Evolutionary conservation across 352 stramenopile species (phyloP).

Genomic region (Globisporangium megalacanthum): DNA sequence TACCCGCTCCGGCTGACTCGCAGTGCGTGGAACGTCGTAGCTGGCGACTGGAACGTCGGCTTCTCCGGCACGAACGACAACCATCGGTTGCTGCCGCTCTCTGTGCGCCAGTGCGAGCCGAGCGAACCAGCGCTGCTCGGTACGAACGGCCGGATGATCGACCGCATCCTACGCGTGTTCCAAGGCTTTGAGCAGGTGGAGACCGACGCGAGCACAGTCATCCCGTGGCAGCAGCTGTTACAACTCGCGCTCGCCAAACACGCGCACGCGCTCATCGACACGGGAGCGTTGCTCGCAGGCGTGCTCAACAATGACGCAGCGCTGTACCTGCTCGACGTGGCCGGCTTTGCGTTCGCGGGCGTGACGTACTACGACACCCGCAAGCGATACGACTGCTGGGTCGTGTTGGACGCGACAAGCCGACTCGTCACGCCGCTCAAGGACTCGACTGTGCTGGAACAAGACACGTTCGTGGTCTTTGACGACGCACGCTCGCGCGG

Average conservation of each 20-base stretch:
- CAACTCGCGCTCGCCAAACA: slow-evolving; percentile 27
- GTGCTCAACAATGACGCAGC: slow-evolving; percentile 47
- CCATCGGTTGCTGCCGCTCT: slow-evolving; percentile 63
- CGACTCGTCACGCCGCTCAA: slow-evolving; percentile 38
- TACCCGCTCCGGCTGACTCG: slow-evolving; percentile 65
- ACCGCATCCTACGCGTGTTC: slow-evolving; percentile 46
- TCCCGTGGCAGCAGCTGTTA: slow-evolving; percentile 48
- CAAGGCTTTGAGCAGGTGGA: slow-evolving; percentile 29
- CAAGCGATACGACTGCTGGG: slow-evolving; percentile 55
- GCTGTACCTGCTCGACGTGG: slow-evolving; percentile 30
- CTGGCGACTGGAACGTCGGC: slow-evolving; percentile 51
- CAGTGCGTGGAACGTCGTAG: slow-evolving; percentile 80
- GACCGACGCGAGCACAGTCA: background rate
- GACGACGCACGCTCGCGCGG: slow-evolving; percentile 86
- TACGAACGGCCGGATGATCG: slow-evolving; percentile 88
- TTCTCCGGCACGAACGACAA: slow-evolving; percentile 92
- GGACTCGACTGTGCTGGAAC: slow-evolving; percentile 62
- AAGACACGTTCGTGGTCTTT: slow-evolving; percentile 89
- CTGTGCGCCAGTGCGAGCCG: slow-evolving; percentile 61
- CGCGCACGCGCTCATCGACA: slow-evolving; percentile 78
- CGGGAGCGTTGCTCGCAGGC: slow-evolving; percentile 73
- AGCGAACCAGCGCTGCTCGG: slow-evolving; percentile 37
- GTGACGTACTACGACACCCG: slow-evolving; percentile 84
- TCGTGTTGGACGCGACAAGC: slow-evolving; percentile 61
- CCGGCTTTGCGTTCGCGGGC: slow-evolving; percentile 29